phyloP scores from a whole-genome alignment of 108 stramenopile species.

The Skeletonema tropicum region DNA sequence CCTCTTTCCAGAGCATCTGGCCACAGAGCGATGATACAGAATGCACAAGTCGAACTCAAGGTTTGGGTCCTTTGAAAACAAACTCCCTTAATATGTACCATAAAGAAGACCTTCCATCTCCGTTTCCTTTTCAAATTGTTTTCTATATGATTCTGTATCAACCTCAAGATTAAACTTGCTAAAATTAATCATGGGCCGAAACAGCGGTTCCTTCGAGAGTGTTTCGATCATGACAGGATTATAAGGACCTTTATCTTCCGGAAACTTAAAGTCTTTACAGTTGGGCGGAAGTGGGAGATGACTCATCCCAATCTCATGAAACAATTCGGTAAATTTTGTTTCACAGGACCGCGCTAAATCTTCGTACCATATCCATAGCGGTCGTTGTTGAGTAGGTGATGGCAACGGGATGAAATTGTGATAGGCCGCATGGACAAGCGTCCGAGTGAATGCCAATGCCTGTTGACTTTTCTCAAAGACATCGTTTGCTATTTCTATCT shows the following conservation, averaged over 20 bases:
- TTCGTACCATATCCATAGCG: slow-evolving; percentile 2
- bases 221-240: background rate
- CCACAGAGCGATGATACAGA: no score
- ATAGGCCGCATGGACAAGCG: background rate
- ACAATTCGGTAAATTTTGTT: background rate
- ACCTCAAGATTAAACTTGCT: background rate
- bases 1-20: no score
- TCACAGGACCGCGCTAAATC: background rate
- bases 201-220: background rate
- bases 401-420: background rate
- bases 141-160: background rate
- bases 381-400: background rate
- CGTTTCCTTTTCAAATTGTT: background rate
- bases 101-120: background rate
- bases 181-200: no score
- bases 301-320: background rate
- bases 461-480: background rate
- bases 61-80: no score
- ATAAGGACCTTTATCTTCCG: background rate
- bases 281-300: background rate
- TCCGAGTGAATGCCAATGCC: background rate
- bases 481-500: background rate
- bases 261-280: background rate
- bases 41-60: no score
- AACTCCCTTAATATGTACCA: background rate